Base-by-base conservation (phyloP, 257 asterid species). In the Vinca minor region DNA sequence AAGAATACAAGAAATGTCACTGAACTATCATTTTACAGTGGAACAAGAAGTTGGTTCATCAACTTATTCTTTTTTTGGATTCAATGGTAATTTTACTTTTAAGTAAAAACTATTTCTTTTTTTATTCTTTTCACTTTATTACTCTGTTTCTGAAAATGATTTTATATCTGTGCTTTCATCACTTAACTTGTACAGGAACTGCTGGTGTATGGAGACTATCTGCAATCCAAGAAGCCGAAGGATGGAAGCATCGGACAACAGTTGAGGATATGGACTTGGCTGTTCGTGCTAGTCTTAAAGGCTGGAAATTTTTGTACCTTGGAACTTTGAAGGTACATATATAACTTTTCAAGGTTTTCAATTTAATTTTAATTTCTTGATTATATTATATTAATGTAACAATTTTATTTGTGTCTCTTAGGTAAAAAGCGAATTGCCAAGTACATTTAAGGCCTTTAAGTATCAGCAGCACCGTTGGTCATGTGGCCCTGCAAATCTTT, bases 1-100 rank as follows among this genome's bases (percentile, higher is more conserved):
- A 39, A 87, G 98, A 74, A 79, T 92, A 95, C 98, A 92, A 80
- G 98, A 92, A 72, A 92, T 92, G 98, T 92, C 98, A 8, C 78
- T 92, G 57, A 89, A 92, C 73, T 92, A 88, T 78, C 98, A 92
- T 74, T 92, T 92, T 65, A 76, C 85, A 0, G 96, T 87, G 67
- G 98, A 92, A 82, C 98, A 92, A 81, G 97, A 89, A 92, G 98
- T 92, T 1, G 98, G 98, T 15, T 92, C 98, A 28, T 85, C 94
- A 45, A 84, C 96, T 31, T 77, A 85, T 71, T 91, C 98, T 8
- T 92, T 87, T 76, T 92, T 92, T 62, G 98, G 98, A 71, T 92
- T 92, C 73, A 92, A 92, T 72, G 98, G 98, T 59, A 26, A 71
- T 28, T 20, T 13, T 2, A 34, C 38, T 15, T 39, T 39, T 8